Evolutionary conservation across 1,284 basidiomycete genomes (phyloP), one percentile per base, ranked within the genome.

Genomic region (Macrocystidia cucumis): DNA sequence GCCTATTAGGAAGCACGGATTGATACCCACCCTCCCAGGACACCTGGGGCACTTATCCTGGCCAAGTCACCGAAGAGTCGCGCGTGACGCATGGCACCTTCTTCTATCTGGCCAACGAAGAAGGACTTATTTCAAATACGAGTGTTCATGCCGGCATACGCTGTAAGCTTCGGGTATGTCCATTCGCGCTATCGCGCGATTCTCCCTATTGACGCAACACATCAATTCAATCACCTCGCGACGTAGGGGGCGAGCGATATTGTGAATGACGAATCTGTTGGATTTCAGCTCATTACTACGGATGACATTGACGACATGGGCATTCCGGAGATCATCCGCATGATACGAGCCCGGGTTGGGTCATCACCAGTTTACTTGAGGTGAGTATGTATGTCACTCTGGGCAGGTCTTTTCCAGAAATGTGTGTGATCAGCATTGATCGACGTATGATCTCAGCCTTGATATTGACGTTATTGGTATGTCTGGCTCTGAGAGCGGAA

Each of bases 141-240:
- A 85, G 80, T 45, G 69, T 88, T 21, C 85, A 88, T 49, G 84
- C 78, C 12, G 86, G 87, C 3, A 82, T 89, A 41, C 66, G 85
- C 20, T 81, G 78, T 62, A 86, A 83, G 50, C 59, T 88, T 37
- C 51, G 53, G 27, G 81, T 81, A 49, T 39, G 66, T 57, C 18
- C 18, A 17, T 34, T 23, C 14, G 7, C 21, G 14, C 21, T 14
- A 14, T 35, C 5, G n/a, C n/a, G n/a, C n/a, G n/a, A n/a, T n/a
- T n/a, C n/a, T n/a, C n/a, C n/a, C n/a, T n/a, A 7, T 13, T 18
- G 17, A 17, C 24, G 6, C 17, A 17, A 32, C 22, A 8, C 4
- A 14, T 31, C 2, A 25, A 6, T 42, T n/a, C 38, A 13, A 13
- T 31, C 21, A n/a, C 20, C 32, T 26, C 41, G 82, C 80, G 76